These are phyloP conservation scores for Volvox reticuliferus DNA, from an alignment of 139 green algal genomes.

Conservation along the genomic window DNA sequence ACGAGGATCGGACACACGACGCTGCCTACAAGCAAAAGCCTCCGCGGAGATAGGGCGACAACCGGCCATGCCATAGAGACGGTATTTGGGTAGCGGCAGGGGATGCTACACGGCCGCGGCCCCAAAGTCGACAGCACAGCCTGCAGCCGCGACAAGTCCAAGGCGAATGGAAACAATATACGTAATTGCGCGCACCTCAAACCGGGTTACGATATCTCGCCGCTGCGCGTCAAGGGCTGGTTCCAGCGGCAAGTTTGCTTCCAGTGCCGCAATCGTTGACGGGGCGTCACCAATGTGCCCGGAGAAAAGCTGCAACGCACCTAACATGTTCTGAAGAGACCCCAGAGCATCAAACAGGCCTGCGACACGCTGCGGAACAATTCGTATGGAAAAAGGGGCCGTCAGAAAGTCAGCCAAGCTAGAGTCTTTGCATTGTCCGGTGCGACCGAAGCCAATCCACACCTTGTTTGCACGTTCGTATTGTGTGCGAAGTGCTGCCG, in stretches of 20 bases:
- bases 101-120: no score
- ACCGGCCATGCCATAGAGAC: no score
- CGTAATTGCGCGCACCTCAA: slow-evolving; percentile 6
- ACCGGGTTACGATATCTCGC: neutral
- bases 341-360: slow-evolving; percentile 22
- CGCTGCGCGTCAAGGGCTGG: slow-evolving; percentile 22
- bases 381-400: neutral
- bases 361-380: slow-evolving; percentile 11
- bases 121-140: no score
- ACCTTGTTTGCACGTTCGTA: slow-evolving; percentile 43
- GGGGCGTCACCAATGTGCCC: neutral
- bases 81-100: no score
- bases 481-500: neutral
- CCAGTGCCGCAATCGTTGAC: slow-evolving; percentile 6
- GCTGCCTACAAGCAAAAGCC: no score
- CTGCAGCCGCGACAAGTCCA: no score
- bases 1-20: no score
- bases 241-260: slow-evolving; percentile 32
- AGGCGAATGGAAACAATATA: no score
- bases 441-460: neutral
- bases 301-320: slow-evolving; percentile 33
- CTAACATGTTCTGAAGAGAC: slow-evolving; percentile 11
- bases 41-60: no score
- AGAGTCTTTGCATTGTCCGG: neutral
- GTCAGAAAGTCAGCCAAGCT: neutral